These are phyloP conservation scores for Stipa capillata DNA, from an alignment of 176 grass and related monocot species.

Conservation along the genomic window DNA sequence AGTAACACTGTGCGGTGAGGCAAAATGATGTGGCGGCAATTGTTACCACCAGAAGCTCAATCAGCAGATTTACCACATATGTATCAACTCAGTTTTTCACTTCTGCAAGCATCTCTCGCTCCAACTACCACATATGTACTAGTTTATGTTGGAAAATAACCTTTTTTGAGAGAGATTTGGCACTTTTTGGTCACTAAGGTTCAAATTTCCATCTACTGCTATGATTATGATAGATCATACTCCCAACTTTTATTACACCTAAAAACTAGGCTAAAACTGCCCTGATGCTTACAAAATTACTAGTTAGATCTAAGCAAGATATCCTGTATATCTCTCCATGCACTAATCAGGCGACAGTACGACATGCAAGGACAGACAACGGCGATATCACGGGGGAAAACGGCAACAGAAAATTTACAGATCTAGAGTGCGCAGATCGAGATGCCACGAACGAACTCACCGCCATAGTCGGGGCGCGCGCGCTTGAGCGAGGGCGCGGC, in stretches of 20 bases:
- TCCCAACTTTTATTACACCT: not conserved
- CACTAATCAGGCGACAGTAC: not conserved
- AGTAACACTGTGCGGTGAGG: not conserved
- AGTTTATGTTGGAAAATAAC: not conserved
- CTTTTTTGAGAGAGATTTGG: not conserved
- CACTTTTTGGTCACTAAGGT: not conserved
- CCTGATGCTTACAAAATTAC: not conserved
- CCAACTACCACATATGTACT: too few species aligned
- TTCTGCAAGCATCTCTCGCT: not conserved
- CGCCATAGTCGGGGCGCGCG: constrained; percentile 67
- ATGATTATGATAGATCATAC: not conserved
- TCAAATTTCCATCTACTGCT: not conserved
- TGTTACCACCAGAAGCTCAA: not conserved
- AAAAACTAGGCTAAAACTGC: not conserved
- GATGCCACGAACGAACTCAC: constrained; percentile 24
- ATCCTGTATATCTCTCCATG: not conserved
- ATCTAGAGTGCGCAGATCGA: not conserved
- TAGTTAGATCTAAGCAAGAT: not conserved
- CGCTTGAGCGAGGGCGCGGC: constrained; percentile 68
- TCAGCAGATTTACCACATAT: not conserved
- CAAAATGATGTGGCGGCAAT: not conserved
- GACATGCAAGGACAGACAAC: not conserved
- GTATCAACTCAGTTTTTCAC: not conserved
- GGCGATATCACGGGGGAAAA: not conserved
- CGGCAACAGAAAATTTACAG: not conserved